These are phyloP conservation scores for Penicillium sp. DNA, from an alignment of 2,329 filamentous ascomycete species.

Conservation along the genomic window DNA sequence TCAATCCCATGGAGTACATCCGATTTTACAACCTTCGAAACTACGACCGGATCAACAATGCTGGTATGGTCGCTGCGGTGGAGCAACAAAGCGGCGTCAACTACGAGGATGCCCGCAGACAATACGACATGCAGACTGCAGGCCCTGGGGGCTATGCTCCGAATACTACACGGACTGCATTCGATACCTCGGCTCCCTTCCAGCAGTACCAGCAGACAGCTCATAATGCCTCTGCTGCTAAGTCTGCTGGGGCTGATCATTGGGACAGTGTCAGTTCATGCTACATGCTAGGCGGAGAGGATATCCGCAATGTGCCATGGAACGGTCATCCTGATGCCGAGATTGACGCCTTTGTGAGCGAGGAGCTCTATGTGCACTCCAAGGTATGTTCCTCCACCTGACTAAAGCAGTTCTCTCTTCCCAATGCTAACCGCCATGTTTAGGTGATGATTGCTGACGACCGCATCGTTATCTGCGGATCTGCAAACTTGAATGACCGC, in stretches of 20 bases:
- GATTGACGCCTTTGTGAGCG: slow-evolving; percentile 61
- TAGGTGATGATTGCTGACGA: slow-evolving; percentile 77
- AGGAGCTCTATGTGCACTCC: slow-evolving; percentile 61
- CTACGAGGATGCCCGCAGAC: slow-evolving; percentile 45
- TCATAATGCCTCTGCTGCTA: slow-evolving; percentile 49
- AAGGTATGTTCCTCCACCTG: slow-evolving; percentile 42
- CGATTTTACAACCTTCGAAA: slow-evolving; percentile 93
- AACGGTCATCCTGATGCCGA: slow-evolving; percentile 54
- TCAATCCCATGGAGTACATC: slow-evolving; percentile 77
- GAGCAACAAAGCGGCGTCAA: slow-evolving; percentile 45
- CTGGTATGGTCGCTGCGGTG: slow-evolving; percentile 34
- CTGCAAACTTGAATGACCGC: slow-evolving; percentile 88
- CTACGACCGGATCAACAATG: slow-evolving; percentile 79
- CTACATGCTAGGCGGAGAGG: slow-evolving; percentile 76
- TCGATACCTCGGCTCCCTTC: slow-evolving; percentile 51
- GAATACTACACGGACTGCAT: slow-evolving; percentile 28
- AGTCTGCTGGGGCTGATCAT: slow-evolving; percentile 50
- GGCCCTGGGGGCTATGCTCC: slow-evolving; percentile 46
- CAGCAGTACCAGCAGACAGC: slow-evolving; percentile 71
- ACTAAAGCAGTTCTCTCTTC: neutral
- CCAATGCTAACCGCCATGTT: slow-evolving; percentile 11
- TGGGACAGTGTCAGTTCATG: slow-evolving; percentile 76
- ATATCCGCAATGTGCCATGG: slow-evolving; percentile 65
- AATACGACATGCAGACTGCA: slow-evolving; percentile 47
- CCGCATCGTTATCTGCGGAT: slow-evolving; percentile 77